These are phyloP conservation scores for Phytopythium oedochilum DNA, from an alignment of 352 stramenopile genomes.

Conservation along the genomic window DNA sequence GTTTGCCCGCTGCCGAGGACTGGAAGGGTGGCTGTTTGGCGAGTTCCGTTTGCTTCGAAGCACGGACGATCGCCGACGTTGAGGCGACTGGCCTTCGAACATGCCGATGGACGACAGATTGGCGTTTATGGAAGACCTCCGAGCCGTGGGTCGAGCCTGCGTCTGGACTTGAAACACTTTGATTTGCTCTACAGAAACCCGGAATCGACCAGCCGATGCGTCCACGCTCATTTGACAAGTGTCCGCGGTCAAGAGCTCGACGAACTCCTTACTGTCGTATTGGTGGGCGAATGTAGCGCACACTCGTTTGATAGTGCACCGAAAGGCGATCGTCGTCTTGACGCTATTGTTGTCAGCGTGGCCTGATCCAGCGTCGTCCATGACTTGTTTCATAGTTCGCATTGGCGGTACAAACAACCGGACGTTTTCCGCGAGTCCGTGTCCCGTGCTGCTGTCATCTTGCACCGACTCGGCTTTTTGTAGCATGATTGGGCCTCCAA, in stretches of 20 bases:
- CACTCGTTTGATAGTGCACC: conserved; percentile 52
- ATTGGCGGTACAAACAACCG: conserved; percentile 24
- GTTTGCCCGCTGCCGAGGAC: background rate
- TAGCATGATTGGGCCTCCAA: background rate
- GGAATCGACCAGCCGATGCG: conserved; percentile 38
- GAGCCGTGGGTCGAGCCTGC: background rate
- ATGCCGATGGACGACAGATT: conserved; percentile 2
- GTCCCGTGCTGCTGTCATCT: background rate
- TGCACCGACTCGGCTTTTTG: background rate
- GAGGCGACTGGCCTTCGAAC: background rate
- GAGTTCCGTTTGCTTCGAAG: background rate
- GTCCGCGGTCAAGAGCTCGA: conserved; percentile 65
- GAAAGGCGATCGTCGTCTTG: conserved; percentile 40
- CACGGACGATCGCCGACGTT: background rate
- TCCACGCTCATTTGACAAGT: conserved; percentile 62
- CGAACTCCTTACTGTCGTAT: conserved; percentile 15
- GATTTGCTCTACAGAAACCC: conserved; percentile 42
- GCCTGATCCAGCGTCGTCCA: background rate
- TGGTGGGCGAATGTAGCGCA: conserved; percentile 44
- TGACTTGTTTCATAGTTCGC: conserved; percentile 31
- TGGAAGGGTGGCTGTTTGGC: background rate
- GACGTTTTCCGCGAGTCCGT: background rate
- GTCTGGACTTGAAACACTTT: conserved; percentile 25
- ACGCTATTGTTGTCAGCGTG: conserved; percentile 10
- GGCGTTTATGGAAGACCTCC: background rate